These are phyloP conservation scores for Auricularia cornea DNA, from an alignment of 768 basidiomycete genomes.

Conservation along the genomic window DNA sequence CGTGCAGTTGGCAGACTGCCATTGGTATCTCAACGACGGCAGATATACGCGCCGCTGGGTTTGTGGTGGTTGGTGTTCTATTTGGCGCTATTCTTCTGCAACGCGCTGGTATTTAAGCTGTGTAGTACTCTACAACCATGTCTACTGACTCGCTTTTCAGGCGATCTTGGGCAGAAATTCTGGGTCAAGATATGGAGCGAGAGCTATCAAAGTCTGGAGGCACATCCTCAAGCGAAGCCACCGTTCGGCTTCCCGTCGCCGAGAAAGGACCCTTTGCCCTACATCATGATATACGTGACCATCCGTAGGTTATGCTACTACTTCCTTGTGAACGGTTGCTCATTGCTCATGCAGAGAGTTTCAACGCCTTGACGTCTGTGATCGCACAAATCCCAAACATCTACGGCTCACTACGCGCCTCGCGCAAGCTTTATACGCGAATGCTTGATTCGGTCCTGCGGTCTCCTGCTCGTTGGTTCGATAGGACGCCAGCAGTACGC, in stretches of 20 bases:
- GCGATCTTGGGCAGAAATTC: neutral
- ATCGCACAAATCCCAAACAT: neutral
- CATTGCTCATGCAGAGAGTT: neutral
- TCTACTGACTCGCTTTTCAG: neutral
- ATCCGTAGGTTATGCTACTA: neutral
- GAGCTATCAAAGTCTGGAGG: neutral
- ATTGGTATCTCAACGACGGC: too few species aligned
- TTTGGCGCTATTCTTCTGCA: neutral
- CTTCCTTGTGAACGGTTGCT: neutral
- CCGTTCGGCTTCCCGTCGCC: neutral
- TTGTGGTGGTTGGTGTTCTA: too few species aligned
- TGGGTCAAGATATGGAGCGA: neutral
- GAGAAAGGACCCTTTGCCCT: neutral
- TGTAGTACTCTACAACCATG: neutral
- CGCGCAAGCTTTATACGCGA: conserved; percentile 13
- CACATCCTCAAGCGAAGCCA: neutral
- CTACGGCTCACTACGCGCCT: conserved; percentile 12
- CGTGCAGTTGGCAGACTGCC: too few species aligned
- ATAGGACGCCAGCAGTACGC: conserved; percentile 18
- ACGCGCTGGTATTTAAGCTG: neutral
- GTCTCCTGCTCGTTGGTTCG: conserved; percentile 20
- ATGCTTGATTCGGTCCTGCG: conserved; percentile 13
- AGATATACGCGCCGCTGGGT: neutral
- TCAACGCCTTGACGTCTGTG: neutral
- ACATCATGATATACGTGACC: neutral